Base-by-base conservation (phyloP, 2,329 filamentous ascomycete species). In the Metarhizium brunneum region DNA sequence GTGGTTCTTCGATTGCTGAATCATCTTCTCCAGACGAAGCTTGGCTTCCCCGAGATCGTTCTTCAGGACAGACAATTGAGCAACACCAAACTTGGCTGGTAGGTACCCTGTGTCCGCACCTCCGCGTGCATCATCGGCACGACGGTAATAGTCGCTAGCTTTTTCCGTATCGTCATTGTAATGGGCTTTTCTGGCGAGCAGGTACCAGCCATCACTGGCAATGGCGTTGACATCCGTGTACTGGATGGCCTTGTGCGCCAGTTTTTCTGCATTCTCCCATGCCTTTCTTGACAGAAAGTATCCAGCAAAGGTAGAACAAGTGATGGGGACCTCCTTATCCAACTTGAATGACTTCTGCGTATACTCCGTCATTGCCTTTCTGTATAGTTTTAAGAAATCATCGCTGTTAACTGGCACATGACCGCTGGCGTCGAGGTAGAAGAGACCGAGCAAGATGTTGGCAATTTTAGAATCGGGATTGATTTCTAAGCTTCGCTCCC, bases 121-220 rank as follows among this genome's bases (percentile, higher is more conserved):
- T 64, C 92, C 92, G 63, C 94, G 83, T 42, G 94, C 92, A 68
- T 95, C 88, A 68, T 99, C 94, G 1, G 95, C 89, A 62, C 89
- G 86, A 55, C 85, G 84, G 71, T 99, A 99, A 70, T 87, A 95
- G 64, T 96, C 90, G 20, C 81, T 83, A 2, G 94, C 92, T 56
- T 84, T 86, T 20, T 86, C 79, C 6, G 83, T 72, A 56, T 96
- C 85, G 47, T 87, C 87, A 56, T 84, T 82, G 62, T 90, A 90
- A 67, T 99, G 94, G 60, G 92, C 90, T 68, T 95, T 96, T 58
- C 92, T 82, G 32, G 91, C 94, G 45, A 97, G 82, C 8, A 97
- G 74, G 71, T 96, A 99, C 92, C 92, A 97, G 40, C 94, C 95
- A 68, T 99, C 95, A 72, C 92, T 96, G 29, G 92, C 92, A 69